Percentiles rank a stretch among this genome's conserved stretches.
These are phyloP conservation scores for Fusarium sacchari DNA, from an alignment of 2,329 filamentous ascomycete species.

Conservation along the genomic window DNA sequence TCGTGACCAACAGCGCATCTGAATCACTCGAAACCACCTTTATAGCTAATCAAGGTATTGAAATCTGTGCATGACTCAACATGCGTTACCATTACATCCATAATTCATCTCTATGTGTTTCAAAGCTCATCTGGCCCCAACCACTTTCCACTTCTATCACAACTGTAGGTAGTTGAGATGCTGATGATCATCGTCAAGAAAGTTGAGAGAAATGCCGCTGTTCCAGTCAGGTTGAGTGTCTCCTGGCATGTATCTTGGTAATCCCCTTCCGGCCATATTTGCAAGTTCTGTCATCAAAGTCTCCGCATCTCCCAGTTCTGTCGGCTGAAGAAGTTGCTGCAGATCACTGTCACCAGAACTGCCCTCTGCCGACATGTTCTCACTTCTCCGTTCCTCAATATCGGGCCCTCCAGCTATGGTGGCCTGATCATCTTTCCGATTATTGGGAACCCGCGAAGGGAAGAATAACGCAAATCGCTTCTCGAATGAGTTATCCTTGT, in stretches of 20 bases:
- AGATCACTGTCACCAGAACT: background rate
- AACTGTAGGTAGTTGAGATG: background rate
- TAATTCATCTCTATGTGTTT: no score
- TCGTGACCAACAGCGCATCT: accelerated
- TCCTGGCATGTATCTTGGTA: background rate
- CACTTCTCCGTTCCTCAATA: background rate
- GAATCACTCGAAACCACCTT: no score
- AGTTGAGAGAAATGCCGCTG: background rate
- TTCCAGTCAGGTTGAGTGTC: background rate
- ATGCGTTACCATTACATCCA: background rate
- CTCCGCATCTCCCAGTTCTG: background rate
- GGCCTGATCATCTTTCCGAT: background rate
- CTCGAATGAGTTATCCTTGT: background rate
- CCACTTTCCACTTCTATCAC: background rate
- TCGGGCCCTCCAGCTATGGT: background rate
- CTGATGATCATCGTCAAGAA: background rate
- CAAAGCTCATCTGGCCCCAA: background rate
- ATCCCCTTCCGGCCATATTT: background rate
- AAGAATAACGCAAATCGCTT: background rate
- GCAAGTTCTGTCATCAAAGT: background rate
- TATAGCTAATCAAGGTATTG: no score
- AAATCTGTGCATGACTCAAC: accelerated
- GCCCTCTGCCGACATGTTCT: background rate
- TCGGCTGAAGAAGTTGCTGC: background rate
- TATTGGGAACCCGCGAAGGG: background rate